Percentiles rank a stretch among this genome's conserved stretches.
Evolutionary conservation across 805 yeast genomes (phyloP).

Genomic region (Ogataea wickerhamii): DNA sequence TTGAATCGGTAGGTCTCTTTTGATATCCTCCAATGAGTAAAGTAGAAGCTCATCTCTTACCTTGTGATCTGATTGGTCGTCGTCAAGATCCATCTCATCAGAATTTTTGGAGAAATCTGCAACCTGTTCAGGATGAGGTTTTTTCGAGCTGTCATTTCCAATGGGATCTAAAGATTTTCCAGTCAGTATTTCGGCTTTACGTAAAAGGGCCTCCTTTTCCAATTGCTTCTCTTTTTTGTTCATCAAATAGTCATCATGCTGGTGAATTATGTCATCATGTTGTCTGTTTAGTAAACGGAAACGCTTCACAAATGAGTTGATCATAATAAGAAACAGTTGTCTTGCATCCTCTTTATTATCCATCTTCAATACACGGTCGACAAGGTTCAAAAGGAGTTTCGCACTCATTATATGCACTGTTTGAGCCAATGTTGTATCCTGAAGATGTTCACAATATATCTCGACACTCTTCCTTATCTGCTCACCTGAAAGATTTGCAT

Average conservation of each 20-base stretch:
- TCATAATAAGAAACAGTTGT: conserved; percentile 78
- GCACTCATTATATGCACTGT: conserved; percentile 98
- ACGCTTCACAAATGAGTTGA: conserved; percentile 83
- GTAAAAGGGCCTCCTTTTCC: conserved; percentile 36
- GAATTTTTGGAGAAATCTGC: conserved; percentile 2
- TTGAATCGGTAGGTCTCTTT: conserved; percentile 54
- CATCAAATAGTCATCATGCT: conserved; percentile 52
- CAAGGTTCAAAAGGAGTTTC: conserved; percentile 77
- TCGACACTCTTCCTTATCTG: conserved; percentile 86
- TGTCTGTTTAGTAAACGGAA: conserved; percentile 73
- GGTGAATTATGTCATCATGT: conserved; percentile 59
- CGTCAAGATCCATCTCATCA: conserved; percentile 18
- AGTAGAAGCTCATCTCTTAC: neutral
- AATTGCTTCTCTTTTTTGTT: conserved; percentile 41
- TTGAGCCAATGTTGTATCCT: conserved; percentile 76
- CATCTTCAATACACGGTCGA: conserved; percentile 80
- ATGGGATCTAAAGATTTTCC: conserved; percentile 23
- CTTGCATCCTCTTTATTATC: conserved; percentile 79
- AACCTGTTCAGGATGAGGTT: conserved; percentile 12
- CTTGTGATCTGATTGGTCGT: conserved; percentile 9
- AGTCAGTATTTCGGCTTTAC: conserved; percentile 37
- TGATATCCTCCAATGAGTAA: conserved; percentile 44
- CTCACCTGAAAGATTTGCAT: conserved; percentile 73
- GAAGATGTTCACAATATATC: conserved; percentile 74
- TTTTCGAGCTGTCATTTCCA: conserved; percentile 2